phyloP scores from a whole-genome alignment of 176 grass and related monocot species.

The Aegilops speltoides region DNA sequence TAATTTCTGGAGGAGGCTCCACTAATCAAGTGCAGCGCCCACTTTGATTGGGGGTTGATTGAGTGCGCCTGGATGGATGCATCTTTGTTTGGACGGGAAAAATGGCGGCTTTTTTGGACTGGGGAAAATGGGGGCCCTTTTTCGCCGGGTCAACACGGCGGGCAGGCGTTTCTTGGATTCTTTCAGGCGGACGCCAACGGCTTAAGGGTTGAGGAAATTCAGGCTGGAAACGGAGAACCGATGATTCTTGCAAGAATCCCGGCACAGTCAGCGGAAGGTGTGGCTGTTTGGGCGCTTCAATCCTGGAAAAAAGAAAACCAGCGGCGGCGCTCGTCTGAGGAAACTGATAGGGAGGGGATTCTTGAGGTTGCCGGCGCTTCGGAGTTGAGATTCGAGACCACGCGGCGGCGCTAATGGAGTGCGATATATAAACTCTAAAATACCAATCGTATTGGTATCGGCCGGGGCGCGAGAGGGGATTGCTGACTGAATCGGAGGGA shows the following conservation, averaged over 20 bases:
- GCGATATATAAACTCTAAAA: too few relatives aligned
- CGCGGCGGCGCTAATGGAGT: background rate
- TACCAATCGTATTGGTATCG: background rate
- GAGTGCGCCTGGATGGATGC: background rate
- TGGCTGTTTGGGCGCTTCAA: background rate
- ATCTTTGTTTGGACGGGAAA: background rate
- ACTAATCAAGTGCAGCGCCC: slow-evolving; percentile 9
- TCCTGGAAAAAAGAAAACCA: background rate
- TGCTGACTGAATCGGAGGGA: background rate
- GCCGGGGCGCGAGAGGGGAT: background rate
- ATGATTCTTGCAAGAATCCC: background rate
- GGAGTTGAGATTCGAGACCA: background rate
- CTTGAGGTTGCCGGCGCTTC: too few relatives aligned
- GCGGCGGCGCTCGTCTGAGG: background rate
- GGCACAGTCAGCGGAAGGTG: background rate
- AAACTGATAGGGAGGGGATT: too few relatives aligned
- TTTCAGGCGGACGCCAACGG: background rate
- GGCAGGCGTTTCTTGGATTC: background rate
- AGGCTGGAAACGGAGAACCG: background rate
- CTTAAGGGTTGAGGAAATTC: background rate
- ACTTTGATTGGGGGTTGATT: slow-evolving; percentile 21
- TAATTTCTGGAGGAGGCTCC: background rate
- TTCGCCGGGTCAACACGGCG: background rate
- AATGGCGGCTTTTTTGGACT: background rate
- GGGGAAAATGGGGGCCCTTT: background rate